Base-by-base conservation (phyloP, 139 green algal genomes). In the Parachlorella kessleri region DNA sequence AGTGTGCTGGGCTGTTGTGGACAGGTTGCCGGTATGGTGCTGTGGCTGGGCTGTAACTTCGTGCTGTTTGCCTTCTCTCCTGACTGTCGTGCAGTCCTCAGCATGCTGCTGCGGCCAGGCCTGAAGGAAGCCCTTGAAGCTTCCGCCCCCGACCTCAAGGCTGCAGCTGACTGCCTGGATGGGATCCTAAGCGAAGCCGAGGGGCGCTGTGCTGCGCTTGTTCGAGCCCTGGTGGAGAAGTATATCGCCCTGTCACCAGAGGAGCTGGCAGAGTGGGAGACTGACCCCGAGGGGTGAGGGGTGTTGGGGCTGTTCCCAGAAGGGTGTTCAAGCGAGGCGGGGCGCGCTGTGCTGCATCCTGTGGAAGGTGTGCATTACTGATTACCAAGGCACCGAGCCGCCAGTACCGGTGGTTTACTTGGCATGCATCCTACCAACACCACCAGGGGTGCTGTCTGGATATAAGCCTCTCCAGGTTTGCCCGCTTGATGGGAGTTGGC, bases 191-290 rank as follows among this genome's bases (percentile, higher is more conserved):
- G 48, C 32, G 36, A 55, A 5, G 23, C 28, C 35, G 28, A 77
- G 63, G 75, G 33, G 67, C 39, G 67, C 37, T 88, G 79, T 42
- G 66, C 59, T 5, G 18, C 67, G n/a, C 78, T 92, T 41, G 84
- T 92, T 8, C 72, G 85, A 39, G 84, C 91, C 9, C 42, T 94
- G 54, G 81, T 93, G 32, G 36, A 72, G 68, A 96, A 95, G 77
- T 96, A 96, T 70, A 83, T 96, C 24, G 89, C 85, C 5, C 81
- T 96, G 30, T 85, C 88, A 1, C 78, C 76, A 18, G 91, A 96
- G 26, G 92, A 96, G 87, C 87, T 94, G 40, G 67, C 86, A 26
- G 92, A 96, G 75, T 96, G 92, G 92, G 71, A 80, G 70, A 76
- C 72, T 1, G 89, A 94, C 74, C 87, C 90, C 6, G 82, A 87